phyloP scores from a whole-genome alignment of 2,329 filamentous ascomycete species.

The Fusarium concolor region DNA sequence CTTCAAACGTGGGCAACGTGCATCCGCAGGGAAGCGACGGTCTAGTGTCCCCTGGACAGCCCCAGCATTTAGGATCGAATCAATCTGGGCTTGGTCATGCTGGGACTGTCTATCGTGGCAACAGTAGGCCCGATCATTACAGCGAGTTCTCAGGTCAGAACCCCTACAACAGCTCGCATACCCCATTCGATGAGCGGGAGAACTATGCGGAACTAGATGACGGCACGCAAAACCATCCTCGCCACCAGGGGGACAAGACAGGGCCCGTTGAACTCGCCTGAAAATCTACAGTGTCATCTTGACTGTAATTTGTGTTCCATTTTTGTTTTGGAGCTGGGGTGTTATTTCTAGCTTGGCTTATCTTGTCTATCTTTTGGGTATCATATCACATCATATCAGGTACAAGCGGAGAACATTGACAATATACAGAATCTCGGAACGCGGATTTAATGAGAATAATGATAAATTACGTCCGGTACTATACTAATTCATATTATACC shows the following conservation, averaged over 20 bases:
- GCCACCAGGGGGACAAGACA: constrained; percentile 13
- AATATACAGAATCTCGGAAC: constrained; percentile 5
- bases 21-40: constrained; percentile 19
- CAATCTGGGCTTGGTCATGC: constrained; percentile 28
- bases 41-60: constrained; percentile 3
- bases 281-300: background rate
- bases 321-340: constrained; percentile 22
- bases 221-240: constrained; percentile 17
- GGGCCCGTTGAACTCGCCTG: constrained; percentile 20
- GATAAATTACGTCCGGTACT: constrained; percentile 38
- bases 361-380: background rate
- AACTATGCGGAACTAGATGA: constrained; percentile 22
- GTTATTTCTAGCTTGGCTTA: constrained; percentile 3
- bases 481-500: constrained; percentile 40
- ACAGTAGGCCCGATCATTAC: constrained; percentile 40
- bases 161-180: constrained; percentile 22
- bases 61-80: constrained; percentile 4
- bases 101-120: constrained; percentile 35
- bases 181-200: constrained; percentile 15
- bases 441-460: constrained; percentile 20
- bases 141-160: constrained; percentile 34
- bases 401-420: constrained; percentile 10
- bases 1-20: constrained; percentile 14
- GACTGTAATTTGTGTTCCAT: background rate
- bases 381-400: constrained; percentile 3